Evolutionary conservation across 768 basidiomycete species (phyloP), one percentile per base, ranked within the genome.

Genomic region (Butyriboletus loyo): DNA sequence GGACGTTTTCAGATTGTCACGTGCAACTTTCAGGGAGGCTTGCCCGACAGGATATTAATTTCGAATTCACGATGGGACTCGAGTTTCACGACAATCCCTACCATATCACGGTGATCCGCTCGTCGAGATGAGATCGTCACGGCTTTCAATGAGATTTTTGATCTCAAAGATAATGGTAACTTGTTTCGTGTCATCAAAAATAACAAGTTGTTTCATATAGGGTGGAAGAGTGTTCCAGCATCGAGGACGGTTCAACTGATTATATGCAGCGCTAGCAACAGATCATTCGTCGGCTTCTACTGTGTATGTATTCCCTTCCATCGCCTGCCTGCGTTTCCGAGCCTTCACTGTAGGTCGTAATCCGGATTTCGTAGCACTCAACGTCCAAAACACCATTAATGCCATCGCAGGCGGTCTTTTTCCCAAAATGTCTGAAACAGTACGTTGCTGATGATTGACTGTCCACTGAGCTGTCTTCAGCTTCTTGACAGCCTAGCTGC

Each of bases 231-330:
- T 3, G 43, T 76, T 22, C 59, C 64, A 0, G 67, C 60, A 4
- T 24, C 69, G 11, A 60, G 63, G 7, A 63, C 52, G 0, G 56
- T 71, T 10, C 68, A 61, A 51, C 53, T 66, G 27, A 60, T 81
- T 15, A 60, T 82, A 4, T 68, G 70, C 15, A 71, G 76, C 21
- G 64, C 70, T 2, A 75, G 67, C 43, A 79, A 77, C 51, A 72
- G 82, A 10, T 46, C 74, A 1, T 77, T 82, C 49, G 73, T 82
- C n/a, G 81, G 80, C 63, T 72, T 37, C 77, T 77, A 1, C 34
- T 77, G 6, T 82, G 79, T 78, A 46, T 17, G 56, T 10, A 27
- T 36, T 35, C n/a, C 30, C 5, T 8, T 31, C 11, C n/a, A n/a
- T 11, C 13, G 28, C 30, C 2, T 21, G 15, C 30, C 41, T 7